Conservation (phyloP, 352 stramenopile species). For the Phytopythium mirpurense region DNA sequence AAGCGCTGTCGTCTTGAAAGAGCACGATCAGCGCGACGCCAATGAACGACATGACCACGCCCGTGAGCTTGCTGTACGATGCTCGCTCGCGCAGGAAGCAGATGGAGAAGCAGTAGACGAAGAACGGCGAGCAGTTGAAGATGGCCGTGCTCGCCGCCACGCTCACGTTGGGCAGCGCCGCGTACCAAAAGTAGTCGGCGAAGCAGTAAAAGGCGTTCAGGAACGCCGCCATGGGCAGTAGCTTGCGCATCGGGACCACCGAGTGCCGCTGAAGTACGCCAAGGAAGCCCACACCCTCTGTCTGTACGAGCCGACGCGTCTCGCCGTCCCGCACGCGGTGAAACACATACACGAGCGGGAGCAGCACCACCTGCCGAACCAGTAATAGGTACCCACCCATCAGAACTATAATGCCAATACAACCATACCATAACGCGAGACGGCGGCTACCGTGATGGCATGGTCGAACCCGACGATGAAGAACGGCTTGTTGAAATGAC, state of each 20-base stretch:
- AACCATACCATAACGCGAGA: no score
- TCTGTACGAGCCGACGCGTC: neutral
- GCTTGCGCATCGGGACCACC: slow-evolving; percentile 12
- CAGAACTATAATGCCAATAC: no score
- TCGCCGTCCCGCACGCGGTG: slow-evolving; percentile 18
- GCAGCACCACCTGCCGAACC: slow-evolving; percentile 35
- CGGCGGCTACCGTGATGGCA: slow-evolving; percentile 19
- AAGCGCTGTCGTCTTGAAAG: slow-evolving; percentile 21
- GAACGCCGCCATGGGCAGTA: slow-evolving; percentile 22
- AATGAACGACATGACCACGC: slow-evolving; percentile 37
- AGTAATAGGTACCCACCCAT: no score
- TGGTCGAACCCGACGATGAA: slow-evolving; percentile 63
- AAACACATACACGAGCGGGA: slow-evolving; percentile 31
- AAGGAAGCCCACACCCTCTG: no score
- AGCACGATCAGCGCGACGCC: slow-evolving; percentile 44
- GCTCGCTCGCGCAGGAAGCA: slow-evolving; percentile 44
- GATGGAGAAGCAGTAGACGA: slow-evolving; percentile 68
- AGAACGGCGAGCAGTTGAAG: slow-evolving; percentile 57
- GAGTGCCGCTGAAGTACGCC: slow-evolving; percentile 32
- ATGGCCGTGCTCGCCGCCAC: slow-evolving; percentile 41
- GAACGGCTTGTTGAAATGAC: slow-evolving; percentile 34
- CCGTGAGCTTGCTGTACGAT: slow-evolving; percentile 26
- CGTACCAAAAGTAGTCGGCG: slow-evolving; percentile 64
- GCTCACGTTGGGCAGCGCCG: slow-evolving; percentile 33
- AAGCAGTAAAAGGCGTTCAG: slow-evolving; percentile 42